These are phyloP conservation scores for Medakamo hakoo DNA, from an alignment of 139 green algal genomes.

Conservation along the genomic window DNA sequence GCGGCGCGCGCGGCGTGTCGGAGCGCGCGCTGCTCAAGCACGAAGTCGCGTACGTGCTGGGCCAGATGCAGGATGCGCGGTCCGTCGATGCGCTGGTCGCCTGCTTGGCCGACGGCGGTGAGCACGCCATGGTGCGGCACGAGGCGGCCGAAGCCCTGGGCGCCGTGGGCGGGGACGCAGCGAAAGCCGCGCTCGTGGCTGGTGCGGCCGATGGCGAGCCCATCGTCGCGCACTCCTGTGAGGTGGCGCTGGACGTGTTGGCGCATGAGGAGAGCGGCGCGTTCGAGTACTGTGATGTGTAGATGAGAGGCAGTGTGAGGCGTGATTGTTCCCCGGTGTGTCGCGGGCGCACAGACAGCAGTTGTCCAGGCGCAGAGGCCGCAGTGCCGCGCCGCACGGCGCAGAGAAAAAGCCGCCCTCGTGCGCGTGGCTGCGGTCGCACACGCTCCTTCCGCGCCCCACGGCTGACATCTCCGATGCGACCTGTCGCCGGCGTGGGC, in stretches of 20 bases:
- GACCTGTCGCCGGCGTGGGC: too few species aligned
- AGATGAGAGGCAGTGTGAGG: too few species aligned
- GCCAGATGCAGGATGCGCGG: conserved; percentile 76
- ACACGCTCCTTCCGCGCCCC: too few species aligned
- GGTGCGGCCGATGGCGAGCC: conserved; percentile 52
- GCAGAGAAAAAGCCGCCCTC: too few species aligned
- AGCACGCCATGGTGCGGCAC: conserved; percentile 96
- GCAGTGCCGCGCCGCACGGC: too few species aligned
- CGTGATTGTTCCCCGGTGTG: too few species aligned
- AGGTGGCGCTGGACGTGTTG: conserved; percentile 92
- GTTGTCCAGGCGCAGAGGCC: too few species aligned
- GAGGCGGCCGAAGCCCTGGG: conserved; percentile 95
- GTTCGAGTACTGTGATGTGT: conserved; percentile 63
- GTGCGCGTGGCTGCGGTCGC: too few species aligned
- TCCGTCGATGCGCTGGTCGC: conserved; percentile 29
- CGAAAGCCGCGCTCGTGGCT: neutral
- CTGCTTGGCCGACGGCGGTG: conserved; percentile 37
- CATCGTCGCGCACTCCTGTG: conserved; percentile 87
- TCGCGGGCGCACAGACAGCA: too few species aligned
- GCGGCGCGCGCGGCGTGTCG: too few species aligned
- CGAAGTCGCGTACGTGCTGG: conserved; percentile 92
- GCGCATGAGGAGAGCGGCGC: conserved; percentile 55
- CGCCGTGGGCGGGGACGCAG: conserved; percentile 23
- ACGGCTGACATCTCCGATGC: too few species aligned
- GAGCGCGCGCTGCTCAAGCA: conserved; percentile 74